Conservation (phyloP, 352 stramenopile species). For the Globisporangium orthogonon region DNA sequence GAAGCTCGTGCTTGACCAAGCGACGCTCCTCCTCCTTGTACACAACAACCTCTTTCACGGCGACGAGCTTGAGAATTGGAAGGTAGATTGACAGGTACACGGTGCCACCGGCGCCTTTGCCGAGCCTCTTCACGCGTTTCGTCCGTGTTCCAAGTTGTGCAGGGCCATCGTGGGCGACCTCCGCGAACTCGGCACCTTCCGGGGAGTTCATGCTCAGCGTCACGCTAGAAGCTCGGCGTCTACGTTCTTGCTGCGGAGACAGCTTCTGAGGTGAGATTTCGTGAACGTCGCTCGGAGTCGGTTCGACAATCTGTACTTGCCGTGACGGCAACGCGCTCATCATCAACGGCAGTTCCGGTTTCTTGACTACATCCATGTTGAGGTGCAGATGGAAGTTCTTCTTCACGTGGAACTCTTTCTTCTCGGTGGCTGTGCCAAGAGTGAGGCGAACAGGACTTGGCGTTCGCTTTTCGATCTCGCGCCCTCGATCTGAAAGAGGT, state of each 20-base stretch:
- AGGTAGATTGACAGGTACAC: slow-evolving; percentile 85
- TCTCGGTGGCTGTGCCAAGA: too few species aligned
- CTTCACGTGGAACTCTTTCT: slow-evolving; percentile 18
- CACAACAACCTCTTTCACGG: slow-evolving; percentile 81
- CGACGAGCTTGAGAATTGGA: slow-evolving; percentile 76
- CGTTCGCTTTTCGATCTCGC: slow-evolving; percentile 1
- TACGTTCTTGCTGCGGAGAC: background rate
- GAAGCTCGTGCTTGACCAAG: slow-evolving; percentile 85
- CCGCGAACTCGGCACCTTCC: slow-evolving; percentile 62
- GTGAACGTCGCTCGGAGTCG: background rate
- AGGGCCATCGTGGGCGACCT: slow-evolving; percentile 69
- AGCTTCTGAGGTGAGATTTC: background rate
- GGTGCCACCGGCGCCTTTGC: slow-evolving; percentile 76
- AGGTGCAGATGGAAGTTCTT: slow-evolving; percentile 56
- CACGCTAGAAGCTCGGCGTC: slow-evolving; percentile 44
- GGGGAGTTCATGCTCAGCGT: slow-evolving; percentile 53
- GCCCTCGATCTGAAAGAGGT: too few species aligned
- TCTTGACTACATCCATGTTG: slow-evolving; percentile 33
- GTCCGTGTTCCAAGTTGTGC: slow-evolving; percentile 53
- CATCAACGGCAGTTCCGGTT: slow-evolving; percentile 35
- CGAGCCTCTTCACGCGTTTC: slow-evolving; percentile 62
- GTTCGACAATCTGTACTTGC: slow-evolving; percentile 9
- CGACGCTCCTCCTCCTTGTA: slow-evolving; percentile 75
- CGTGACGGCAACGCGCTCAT: slow-evolving; percentile 4
- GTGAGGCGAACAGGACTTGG: slow-evolving; percentile 12